Evolutionary conservation across 345 rosid genomes (phyloP).

Genomic region (Lagerstroemia speciosa): DNA sequence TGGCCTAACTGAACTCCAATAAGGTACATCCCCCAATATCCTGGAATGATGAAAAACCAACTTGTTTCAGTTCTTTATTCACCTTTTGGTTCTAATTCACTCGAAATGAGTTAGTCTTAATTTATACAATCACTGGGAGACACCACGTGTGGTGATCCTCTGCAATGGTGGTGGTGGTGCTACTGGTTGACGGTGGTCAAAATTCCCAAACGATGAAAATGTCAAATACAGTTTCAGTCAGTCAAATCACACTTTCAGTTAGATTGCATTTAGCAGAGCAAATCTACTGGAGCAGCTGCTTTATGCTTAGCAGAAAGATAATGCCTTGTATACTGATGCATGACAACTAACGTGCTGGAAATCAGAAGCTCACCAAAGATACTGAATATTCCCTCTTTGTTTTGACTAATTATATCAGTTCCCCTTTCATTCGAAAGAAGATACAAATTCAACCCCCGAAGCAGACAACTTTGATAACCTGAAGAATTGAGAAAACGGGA

Average conservation of each 20-base stretch:
- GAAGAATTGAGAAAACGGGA: slow-evolving; percentile 18
- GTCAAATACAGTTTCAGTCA: too few species aligned
- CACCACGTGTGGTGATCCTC: background rate
- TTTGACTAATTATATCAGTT: slow-evolving; percentile 59
- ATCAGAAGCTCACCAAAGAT: slow-evolving; percentile 45
- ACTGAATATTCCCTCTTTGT: slow-evolving; percentile 85
- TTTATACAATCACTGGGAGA: background rate
- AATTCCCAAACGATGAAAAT: too few species aligned
- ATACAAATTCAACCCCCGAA: slow-evolving; percentile 52
- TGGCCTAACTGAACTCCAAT: slow-evolving; percentile 67
- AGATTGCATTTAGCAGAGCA: too few species aligned
- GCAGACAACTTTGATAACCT: slow-evolving; percentile 72
- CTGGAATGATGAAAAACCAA: slow-evolving; percentile 28
- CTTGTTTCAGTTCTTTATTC: background rate
- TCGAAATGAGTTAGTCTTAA: background rate
- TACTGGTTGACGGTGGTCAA: background rate
- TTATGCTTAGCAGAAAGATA: background rate
- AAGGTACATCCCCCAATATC: slow-evolving; percentile 95
- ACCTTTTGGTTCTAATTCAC: background rate
- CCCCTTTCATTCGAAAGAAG: slow-evolving; percentile 70
- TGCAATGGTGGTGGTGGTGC: background rate
- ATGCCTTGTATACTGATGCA: background rate
- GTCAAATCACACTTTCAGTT: too few species aligned
- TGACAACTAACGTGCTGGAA: background rate
- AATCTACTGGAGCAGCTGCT: background rate